Evolutionary conservation across 2,329 filamentous ascomycete genomes (phyloP).

Genomic region (Elsinoe fawcettii): DNA sequence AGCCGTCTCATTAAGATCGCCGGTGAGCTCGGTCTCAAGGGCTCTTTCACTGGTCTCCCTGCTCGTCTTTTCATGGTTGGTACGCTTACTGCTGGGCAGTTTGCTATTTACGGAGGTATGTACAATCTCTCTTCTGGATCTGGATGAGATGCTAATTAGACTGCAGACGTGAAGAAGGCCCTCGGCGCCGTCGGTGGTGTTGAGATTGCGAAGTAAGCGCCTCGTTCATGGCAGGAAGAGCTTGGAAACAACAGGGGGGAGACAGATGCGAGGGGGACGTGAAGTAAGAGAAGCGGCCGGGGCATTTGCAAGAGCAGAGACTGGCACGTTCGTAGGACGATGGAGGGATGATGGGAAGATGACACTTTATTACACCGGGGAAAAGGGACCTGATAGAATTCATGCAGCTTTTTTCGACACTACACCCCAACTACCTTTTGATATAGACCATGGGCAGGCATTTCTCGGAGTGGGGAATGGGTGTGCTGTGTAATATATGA

Average conservation of each 20-base stretch:
- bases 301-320: not conserved
- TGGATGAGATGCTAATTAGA: not conserved
- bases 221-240: not conserved
- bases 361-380: not conserved
- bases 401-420: conserved; percentile 7
- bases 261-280: not conserved
- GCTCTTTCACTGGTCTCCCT: conserved; percentile 73
- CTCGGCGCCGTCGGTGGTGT: conserved; percentile 68
- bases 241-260: not conserved
- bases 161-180: conserved; percentile 22
- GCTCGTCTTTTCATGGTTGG: conserved; percentile 70
- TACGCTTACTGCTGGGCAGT: conserved; percentile 70
- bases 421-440: not conserved
- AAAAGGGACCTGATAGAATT: conserved; percentile 1
- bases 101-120: conserved; percentile 68
- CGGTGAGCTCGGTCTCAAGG: conserved; percentile 72
- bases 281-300: not conserved
- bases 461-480: conserved; percentile 12
- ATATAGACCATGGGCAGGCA: conserved; percentile 9
- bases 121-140: conserved; percentile 15
- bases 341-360: not conserved
- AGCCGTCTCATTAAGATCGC: conserved; percentile 79
- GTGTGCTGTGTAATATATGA: conserved; percentile 12
- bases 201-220: conserved; percentile 49
- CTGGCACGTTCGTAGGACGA: not conserved